These are phyloP conservation scores for Cladophialophora exuberans DNA, from an alignment of 2,329 filamentous ascomycete genomes.

Conservation along the genomic window DNA sequence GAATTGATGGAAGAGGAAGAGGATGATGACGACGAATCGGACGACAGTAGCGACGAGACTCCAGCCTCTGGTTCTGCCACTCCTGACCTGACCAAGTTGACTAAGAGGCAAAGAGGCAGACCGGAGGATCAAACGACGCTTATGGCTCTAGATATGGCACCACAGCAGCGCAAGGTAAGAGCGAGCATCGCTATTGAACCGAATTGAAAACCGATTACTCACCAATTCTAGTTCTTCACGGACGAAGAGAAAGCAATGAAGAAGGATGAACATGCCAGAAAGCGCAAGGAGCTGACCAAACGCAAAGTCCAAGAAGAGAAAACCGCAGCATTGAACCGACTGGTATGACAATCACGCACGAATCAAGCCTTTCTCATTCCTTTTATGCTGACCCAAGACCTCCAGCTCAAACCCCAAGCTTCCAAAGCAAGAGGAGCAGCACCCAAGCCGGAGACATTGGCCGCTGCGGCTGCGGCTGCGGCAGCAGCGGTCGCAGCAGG, in stretches of 20 bases:
- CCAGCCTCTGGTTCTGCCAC: conserved; percentile 57
- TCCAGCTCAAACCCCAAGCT: conserved; percentile 65
- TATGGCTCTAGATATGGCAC: conserved; percentile 58
- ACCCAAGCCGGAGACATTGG: conserved; percentile 47
- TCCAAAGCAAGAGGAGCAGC: conserved; percentile 60
- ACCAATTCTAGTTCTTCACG: conserved; percentile 70
- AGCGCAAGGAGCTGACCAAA: conserved; percentile 73
- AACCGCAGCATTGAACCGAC: conserved; percentile 46
- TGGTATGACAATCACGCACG: conserved; percentile 11
- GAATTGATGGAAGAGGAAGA: conserved; percentile 47
- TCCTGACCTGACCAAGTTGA: conserved; percentile 68
- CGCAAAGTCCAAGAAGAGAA: conserved; percentile 81
- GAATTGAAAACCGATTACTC: conserved; percentile 65
- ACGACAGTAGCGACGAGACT: conserved; percentile 46
- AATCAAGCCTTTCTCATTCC: not conserved
- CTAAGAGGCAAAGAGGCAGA: conserved; percentile 67
- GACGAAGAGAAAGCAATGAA: conserved; percentile 75
- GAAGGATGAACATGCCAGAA: conserved; percentile 72
- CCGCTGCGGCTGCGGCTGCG: conserved; percentile 44
- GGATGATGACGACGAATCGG: conserved; percentile 47
- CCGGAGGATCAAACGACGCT: conserved; percentile 58
- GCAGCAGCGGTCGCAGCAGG: conserved; percentile 43
- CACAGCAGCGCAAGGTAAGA: conserved; percentile 31
- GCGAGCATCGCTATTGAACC: not conserved
- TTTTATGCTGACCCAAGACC: conserved; percentile 17